Conservation (phyloP, 2,329 filamentous ascomycete genomes). For the Bipolaris zeicola region DNA sequence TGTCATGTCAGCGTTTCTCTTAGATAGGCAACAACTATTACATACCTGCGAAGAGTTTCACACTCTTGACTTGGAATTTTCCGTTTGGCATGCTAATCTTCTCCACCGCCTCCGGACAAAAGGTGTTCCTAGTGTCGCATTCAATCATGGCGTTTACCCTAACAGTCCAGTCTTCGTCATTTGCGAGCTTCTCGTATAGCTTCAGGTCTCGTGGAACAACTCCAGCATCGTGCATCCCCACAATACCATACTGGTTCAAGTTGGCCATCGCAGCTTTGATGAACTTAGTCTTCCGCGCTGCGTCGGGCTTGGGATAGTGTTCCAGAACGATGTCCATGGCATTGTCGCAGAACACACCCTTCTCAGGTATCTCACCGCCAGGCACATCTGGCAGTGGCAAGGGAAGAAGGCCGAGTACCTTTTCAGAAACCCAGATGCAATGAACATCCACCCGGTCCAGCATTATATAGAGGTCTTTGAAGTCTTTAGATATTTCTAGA, state of each 20-base stretch:
- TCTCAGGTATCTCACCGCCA: slow-evolving; percentile 69
- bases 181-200: slow-evolving; percentile 61
- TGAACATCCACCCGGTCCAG: slow-evolving; percentile 73
- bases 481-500: slow-evolving; percentile 58
- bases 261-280: slow-evolving; percentile 65
- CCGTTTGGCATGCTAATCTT: slow-evolving; percentile 55
- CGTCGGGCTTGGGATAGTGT: slow-evolving; percentile 63
- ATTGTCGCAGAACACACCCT: slow-evolving; percentile 75
- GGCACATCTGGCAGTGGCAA: slow-evolving; percentile 56
- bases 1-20: slow-evolving; percentile 17
- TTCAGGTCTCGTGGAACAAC: slow-evolving; percentile 61
- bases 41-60: slow-evolving; percentile 71
- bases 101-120: slow-evolving; percentile 61
- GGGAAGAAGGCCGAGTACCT: slow-evolving; percentile 66
- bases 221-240: slow-evolving; percentile 73
- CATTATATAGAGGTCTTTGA: slow-evolving; percentile 68
- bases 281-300: slow-evolving; percentile 59
- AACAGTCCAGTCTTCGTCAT: slow-evolving; percentile 61
- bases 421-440: slow-evolving; percentile 70
- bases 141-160: slow-evolving; percentile 73
- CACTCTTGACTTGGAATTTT: slow-evolving; percentile 63
- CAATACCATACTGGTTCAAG: slow-evolving; percentile 68
- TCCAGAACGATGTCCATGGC: slow-evolving; percentile 67
- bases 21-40: neutral
- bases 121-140: slow-evolving; percentile 67